A percentile compares a stretch with the other conserved stretches of the same genome.
Conservation (phyloP, 2,329 filamentous ascomycete genomes). For the Lachnellula suecica region DNA sequence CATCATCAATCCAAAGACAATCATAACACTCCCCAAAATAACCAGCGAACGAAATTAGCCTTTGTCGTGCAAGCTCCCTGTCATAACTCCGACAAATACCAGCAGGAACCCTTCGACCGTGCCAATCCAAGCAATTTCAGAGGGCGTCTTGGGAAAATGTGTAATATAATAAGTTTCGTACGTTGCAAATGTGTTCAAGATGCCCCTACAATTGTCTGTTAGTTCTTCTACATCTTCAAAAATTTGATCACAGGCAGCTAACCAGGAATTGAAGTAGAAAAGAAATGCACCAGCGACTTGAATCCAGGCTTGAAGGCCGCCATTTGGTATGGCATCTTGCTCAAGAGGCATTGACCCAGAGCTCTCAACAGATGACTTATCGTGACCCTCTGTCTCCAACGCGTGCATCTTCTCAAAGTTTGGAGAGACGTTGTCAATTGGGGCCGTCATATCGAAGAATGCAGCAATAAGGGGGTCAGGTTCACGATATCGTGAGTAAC, state of each 20-base stretch:
- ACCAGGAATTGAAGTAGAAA: slow-evolving; percentile 57
- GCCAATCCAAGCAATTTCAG: slow-evolving; percentile 45
- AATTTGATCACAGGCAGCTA: too few relatives aligned
- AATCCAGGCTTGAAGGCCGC: slow-evolving; percentile 52
- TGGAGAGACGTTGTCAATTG: too few relatives aligned
- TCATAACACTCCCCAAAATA: slow-evolving; percentile 37
- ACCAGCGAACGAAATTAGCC: slow-evolving; percentile 44
- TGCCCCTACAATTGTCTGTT: too few relatives aligned
- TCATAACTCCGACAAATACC: slow-evolving; percentile 43
- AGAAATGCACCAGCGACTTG: slow-evolving; percentile 51
- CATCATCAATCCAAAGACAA: slow-evolving; percentile 48
- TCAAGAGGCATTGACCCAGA: too few relatives aligned
- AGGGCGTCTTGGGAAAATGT: slow-evolving; percentile 40
- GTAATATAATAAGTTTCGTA: slow-evolving; percentile 53
- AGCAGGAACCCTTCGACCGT: slow-evolving; percentile 46
- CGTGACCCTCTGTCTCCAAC: too few relatives aligned
- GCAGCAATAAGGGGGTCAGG: too few relatives aligned
- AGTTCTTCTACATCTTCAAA: too few relatives aligned
- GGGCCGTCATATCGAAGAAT: too few relatives aligned
- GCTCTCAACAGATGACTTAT: too few relatives aligned
- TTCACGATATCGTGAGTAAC: too few relatives aligned
- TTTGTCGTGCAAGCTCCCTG: slow-evolving; percentile 15
- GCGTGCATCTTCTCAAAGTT: too few relatives aligned
- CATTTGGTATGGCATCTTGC: too few relatives aligned
- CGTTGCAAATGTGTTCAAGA: slow-evolving; percentile 47